phyloP scores from a whole-genome alignment of 2,329 filamentous ascomycete species.

The Talaromyces funiculosus region DNA sequence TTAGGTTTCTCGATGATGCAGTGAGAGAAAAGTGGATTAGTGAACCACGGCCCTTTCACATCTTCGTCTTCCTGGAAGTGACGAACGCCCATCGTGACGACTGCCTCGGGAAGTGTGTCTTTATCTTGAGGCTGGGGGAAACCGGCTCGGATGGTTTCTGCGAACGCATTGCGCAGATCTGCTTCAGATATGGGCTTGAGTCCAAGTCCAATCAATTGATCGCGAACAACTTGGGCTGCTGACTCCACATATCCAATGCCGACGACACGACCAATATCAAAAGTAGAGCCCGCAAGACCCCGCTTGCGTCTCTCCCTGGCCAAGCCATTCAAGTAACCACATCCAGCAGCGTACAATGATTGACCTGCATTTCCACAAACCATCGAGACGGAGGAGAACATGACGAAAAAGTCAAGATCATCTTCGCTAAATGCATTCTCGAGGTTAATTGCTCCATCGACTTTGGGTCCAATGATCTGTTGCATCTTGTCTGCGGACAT shows the following conservation, averaged over 20 bases:
- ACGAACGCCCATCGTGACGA: constrained; percentile 13
- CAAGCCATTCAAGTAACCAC: constrained; percentile 18
- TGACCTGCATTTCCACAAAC: neutral
- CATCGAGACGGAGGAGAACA: neutral
- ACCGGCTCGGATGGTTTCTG: constrained; percentile 46
- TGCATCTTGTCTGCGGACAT: constrained; percentile 25
- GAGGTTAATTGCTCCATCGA: constrained; percentile 21
- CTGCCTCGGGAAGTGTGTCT: neutral
- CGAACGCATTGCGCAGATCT: constrained; percentile 49
- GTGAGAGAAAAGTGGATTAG: neutral
- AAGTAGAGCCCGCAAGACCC: constrained; percentile 15
- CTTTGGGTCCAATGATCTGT: constrained; percentile 12
- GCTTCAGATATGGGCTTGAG: constrained; percentile 40
- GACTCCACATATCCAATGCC: constrained; percentile 24
- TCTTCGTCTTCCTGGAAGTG: neutral
- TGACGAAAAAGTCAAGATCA: constrained; percentile 6
- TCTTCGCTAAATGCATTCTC: constrained; percentile 18
- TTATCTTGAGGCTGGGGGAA: constrained; percentile 22
- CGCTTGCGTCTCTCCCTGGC: constrained; percentile 9
- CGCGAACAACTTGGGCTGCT: neutral
- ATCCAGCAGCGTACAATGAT: constrained; percentile 9
- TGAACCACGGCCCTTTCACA: neutral
- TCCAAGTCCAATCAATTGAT: neutral
- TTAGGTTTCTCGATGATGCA: neutral
- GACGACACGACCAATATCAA: constrained; percentile 26